phyloP scores from a whole-genome alignment of 305 asterid genomes.

The Salvia sclarea region DNA sequence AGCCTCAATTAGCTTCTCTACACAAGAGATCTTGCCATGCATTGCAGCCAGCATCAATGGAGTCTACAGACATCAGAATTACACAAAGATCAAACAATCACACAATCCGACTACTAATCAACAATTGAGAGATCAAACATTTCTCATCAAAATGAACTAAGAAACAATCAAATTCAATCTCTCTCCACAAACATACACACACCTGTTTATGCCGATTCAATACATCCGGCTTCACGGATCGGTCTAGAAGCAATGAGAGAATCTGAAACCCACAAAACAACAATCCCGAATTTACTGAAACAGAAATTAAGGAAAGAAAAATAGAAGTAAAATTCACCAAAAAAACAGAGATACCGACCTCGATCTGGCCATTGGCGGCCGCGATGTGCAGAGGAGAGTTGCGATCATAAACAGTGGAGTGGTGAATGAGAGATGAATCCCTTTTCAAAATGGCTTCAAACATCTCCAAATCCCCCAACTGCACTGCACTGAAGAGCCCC shows the following conservation, averaged over 20 bases:
- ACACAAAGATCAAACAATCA: constrained; percentile 21
- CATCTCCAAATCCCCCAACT: constrained; percentile 63
- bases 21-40: constrained; percentile 90
- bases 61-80: constrained; percentile 54
- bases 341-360: constrained; percentile 50
- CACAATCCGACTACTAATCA: background rate
- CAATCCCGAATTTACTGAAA: constrained; percentile 27
- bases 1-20: constrained; percentile 74
- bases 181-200: background rate
- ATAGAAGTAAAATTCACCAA: background rate
- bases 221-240: constrained; percentile 74
- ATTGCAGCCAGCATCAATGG: constrained; percentile 99
- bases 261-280: constrained; percentile 48
- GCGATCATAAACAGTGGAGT: constrained; percentile 65
- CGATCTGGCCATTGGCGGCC: constrained; percentile 96
- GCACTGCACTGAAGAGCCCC: constrained; percentile 70
- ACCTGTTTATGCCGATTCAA: constrained; percentile 91
- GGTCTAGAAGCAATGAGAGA: constrained; percentile 70
- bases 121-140: constrained; percentile 16
- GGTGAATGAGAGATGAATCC: constrained; percentile 50
- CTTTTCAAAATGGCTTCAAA: constrained; percentile 52
- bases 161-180: background rate
- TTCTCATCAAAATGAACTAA: background rate
- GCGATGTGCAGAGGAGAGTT: constrained; percentile 86
- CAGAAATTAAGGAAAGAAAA: background rate